phyloP scores from a whole-genome alignment of 805 yeast species.

The Torulaspora microellipsoides region DNA sequence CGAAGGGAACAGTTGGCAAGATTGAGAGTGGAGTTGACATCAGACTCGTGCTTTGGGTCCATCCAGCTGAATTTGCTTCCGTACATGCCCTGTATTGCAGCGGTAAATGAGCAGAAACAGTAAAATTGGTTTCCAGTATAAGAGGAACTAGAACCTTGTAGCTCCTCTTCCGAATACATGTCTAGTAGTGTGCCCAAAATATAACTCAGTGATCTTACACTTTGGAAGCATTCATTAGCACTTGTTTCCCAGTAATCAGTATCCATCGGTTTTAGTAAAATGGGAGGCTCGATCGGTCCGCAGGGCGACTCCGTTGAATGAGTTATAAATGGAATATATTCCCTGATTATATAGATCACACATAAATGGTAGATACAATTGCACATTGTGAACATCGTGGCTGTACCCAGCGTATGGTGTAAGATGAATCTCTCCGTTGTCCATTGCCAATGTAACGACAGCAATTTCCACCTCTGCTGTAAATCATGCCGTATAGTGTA shows the following conservation, averaged over 20 bases:
- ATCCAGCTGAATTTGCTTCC: conserved; percentile 12
- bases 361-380: conserved; percentile 7
- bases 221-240: conserved; percentile 4
- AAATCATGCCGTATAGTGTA: not conserved
- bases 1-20: not conserved
- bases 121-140: conserved; percentile 5
- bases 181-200: conserved; percentile 4
- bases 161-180: not conserved
- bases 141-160: not conserved
- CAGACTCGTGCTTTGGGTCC: conserved; percentile 7
- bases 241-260: conserved; percentile 7
- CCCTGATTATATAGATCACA: conserved; percentile 5
- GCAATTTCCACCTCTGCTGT: not conserved
- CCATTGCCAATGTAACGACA: not conserved
- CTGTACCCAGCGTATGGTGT: not conserved
- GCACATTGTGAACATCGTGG: conserved; percentile 1
- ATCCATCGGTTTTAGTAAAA: conserved; percentile 3
- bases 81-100: conserved; percentile 7
- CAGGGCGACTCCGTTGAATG: conserved; percentile 4
- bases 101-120: conserved; percentile 9
- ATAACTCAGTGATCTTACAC: conserved; percentile 2
- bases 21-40: not conserved
- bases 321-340: conserved; percentile 11
- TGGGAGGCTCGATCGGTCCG: conserved; percentile 10
- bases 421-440: not conserved